phyloP scores from a whole-genome alignment of 202 grass and related monocot genomes.

The Setaria italica region DNA sequence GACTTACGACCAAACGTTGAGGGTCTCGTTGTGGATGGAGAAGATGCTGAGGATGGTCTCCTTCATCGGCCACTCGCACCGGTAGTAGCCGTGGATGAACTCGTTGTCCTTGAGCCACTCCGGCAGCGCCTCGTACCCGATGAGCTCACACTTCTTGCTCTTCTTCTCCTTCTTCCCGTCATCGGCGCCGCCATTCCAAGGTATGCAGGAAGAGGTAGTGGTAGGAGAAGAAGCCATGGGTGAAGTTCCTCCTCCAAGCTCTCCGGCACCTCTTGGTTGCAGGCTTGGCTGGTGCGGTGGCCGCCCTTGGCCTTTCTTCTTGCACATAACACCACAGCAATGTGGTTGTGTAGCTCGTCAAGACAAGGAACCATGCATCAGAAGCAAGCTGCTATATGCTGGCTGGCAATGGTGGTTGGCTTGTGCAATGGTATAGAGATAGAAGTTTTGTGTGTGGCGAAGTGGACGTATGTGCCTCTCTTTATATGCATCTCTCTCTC shows the following conservation, averaged over 20 bases:
- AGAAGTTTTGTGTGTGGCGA: conserved; percentile 20
- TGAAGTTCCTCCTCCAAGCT: conserved; percentile 38
- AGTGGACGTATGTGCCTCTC: conserved; percentile 9
- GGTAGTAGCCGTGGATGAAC: conserved; percentile 83
- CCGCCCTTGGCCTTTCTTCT: conserved; percentile 32
- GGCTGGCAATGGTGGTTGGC: conserved; percentile 48
- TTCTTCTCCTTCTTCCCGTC: neutral
- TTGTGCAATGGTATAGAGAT: neutral
- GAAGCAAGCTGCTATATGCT: conserved; percentile 25
- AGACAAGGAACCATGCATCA: conserved; percentile 46
- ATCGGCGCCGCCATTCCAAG: conserved; percentile 26
- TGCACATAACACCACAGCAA: neutral
- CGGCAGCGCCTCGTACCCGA: conserved; percentile 66
- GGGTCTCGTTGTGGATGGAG: conserved; percentile 95
- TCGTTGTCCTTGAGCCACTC: conserved; percentile 96
- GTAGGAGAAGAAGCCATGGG: conserved; percentile 48
- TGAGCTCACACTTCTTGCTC: conserved; percentile 50
- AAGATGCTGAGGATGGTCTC: conserved; percentile 88
- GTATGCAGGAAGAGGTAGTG: neutral
- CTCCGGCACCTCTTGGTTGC: conserved; percentile 6
- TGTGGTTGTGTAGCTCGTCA: conserved; percentile 37
- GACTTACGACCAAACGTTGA: conserved; percentile 96
- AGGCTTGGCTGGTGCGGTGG: conserved; percentile 11
- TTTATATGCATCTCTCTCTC: conserved; percentile 25
- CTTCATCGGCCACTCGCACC: conserved; percentile 88